Evolutionary conservation across 1,139 yeast genomes (phyloP), one percentile per base, ranked within the genome.

Genomic region (Zygosaccharomyces sapae): DNA sequence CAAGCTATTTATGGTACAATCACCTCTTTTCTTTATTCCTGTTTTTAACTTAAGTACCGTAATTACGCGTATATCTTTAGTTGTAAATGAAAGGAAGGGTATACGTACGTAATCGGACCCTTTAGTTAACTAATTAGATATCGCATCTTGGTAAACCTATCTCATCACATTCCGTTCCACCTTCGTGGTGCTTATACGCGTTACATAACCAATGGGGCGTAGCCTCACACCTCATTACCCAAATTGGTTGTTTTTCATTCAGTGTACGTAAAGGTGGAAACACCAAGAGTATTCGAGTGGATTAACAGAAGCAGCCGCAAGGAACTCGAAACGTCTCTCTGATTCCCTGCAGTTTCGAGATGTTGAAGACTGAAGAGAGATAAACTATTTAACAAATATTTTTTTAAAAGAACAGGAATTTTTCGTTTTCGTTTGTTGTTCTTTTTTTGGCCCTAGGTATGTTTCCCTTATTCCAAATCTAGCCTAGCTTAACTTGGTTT

Each of bases 171-270:
- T 12, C 19, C 4, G 10, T 12, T 13, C 5, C 4, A 31, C 5
- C 8, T 13, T 12, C 34, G 34, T 16, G 34, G 13, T 13, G 19
- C 3, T 7, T 13, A 13, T 31, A 6, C 34, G 34, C 18, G 34
- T 31, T 31, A 10, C 19, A 13, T 3, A 18, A n/a, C 19, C 16
- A 13, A 2, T 31, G 6, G 34, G 41, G 41, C 41, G 27, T 16
- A 38, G 41, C 41, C 41, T 29, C 24, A 27, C 12, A 10, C 8
- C 33, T 5, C 16, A 18, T 38, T 38, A 38, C 41, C 41, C 25
- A 29, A 38, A 38, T 2, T 7, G 41, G 41, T 38, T 38, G 41
- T 38, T 38, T 38, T 16, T 38, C 41, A 18, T 38, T 22, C 18
- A 31, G 6, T 16, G n/a, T 31, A 16, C n/a, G 34, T 16, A 16